Base-by-base conservation (phyloP, 352 stramenopile genomes). In the Thalassiosira mediterranea region DNA sequence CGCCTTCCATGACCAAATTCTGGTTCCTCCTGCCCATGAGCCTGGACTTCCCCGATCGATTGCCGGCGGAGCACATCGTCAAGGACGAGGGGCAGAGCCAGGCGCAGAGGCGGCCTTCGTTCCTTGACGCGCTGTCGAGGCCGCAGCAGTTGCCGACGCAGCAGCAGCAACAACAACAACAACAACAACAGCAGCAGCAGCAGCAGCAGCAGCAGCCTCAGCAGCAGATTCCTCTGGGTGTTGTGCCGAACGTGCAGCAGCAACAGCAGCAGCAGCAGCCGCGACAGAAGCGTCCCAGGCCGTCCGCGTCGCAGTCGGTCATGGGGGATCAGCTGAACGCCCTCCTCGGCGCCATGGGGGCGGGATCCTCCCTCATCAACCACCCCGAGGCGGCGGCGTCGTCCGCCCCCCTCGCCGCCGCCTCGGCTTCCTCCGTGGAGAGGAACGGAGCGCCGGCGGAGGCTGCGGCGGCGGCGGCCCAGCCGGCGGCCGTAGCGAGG, bases 21-120 rank as follows among this genome's bases (percentile, higher is more conserved):
- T 82, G 71, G 71, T 85, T 85, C 32, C 17, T 77, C 4, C 48
- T 85, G 0, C 74, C 74, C 0, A 78, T 81, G 48, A 64, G 47
- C 17, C 38, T 84, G 17, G 71, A 84, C 44, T 81, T 84, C 52
- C 76, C 70, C n/a, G 66, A 83, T 4, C 49, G 66, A 37, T 34
- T 83, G n/a, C 38, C 57, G 28, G 66, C 66, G 2, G 61, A 77
- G 37, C 48, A 42, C 2, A 51, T 78, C 25, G 19, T 75, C 1
- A 74, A 68, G 26, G 56, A 83, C 40, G 59, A 67, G 59, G 38
- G 51, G 34, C 48, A 71, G 56, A 13, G 29, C 0, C 19, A 49
- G 19, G 25, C 5, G 8, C 26, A 44, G 32, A 26, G 29, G 46
- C 34, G 34, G 34, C 52, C 26, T 15, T 31, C 17, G 29, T 38